Conservation (phyloP, 2,329 filamentous ascomycete genomes). For the Tetracladium maxilliforme region DNA sequence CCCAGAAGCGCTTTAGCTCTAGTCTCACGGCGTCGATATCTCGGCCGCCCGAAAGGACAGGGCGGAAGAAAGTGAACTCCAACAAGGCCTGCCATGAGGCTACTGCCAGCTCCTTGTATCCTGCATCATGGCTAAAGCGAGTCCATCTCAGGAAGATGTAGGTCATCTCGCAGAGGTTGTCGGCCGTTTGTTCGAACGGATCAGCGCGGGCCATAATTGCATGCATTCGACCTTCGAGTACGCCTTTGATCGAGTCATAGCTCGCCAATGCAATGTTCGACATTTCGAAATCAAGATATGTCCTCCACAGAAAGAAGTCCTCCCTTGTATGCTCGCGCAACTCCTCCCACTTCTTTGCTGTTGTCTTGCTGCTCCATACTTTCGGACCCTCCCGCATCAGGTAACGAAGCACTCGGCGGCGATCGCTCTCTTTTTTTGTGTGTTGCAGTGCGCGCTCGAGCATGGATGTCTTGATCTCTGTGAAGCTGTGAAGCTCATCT, state of each 20-base stretch:
- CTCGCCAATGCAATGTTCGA: too few species aligned
- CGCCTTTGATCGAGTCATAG: too few species aligned
- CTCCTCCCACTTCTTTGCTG: slow-evolving; percentile 51
- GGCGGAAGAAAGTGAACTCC: slow-evolving; percentile 53
- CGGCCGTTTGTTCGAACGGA: too few species aligned
- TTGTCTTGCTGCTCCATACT: slow-evolving; percentile 53
- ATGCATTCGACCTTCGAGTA: slow-evolving; percentile 37
- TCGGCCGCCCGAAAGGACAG: slow-evolving; percentile 17
- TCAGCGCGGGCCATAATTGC: slow-evolving; percentile 39
- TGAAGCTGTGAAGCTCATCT: slow-evolving; percentile 52
- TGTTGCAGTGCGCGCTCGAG: slow-evolving; percentile 63
- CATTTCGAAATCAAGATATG: slow-evolving; percentile 57
- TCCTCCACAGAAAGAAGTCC: slow-evolving; percentile 56
- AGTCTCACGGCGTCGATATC: slow-evolving; percentile 31
- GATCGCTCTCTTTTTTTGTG: slow-evolving; percentile 33
- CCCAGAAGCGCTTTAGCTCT: slow-evolving; percentile 85
- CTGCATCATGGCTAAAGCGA: slow-evolving; percentile 58
- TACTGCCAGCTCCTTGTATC: slow-evolving; percentile 62
- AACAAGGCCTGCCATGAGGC: slow-evolving; percentile 74
- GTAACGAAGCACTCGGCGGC: slow-evolving; percentile 47
- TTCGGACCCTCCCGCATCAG: slow-evolving; percentile 62
- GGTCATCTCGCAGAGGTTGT: slow-evolving; percentile 25
- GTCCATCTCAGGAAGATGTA: slow-evolving; percentile 68
- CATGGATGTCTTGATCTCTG: slow-evolving; percentile 67
- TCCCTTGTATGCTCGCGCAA: slow-evolving; percentile 37